These are phyloP conservation scores for Kwoniella europaea DNA, from an alignment of 768 basidiomycete genomes.

Conservation along the genomic window DNA sequence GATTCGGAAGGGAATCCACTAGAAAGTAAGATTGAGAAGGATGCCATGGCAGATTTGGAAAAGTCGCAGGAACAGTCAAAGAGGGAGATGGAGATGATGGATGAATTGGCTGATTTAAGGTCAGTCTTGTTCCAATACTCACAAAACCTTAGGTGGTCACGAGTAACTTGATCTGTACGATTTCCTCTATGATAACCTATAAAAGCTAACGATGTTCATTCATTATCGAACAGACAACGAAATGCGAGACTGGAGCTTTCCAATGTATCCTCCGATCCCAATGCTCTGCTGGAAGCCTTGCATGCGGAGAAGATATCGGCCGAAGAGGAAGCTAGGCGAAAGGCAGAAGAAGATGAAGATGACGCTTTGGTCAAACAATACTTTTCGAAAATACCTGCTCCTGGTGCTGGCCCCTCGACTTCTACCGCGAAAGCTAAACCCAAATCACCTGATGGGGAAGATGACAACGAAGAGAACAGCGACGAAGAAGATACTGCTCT, in stretches of 20 bases:
- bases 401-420: slow-evolving; percentile 16
- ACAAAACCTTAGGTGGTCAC: slow-evolving; percentile 46
- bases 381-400: slow-evolving; percentile 71
- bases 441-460: slow-evolving; percentile 27
- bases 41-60: slow-evolving; percentile 97
- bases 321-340: slow-evolving; percentile 70
- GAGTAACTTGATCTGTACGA: too few relatives aligned
- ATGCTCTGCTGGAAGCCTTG: slow-evolving; percentile 61
- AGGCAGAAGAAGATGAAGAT: slow-evolving; percentile 83
- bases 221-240: slow-evolving; percentile 58
- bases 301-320: slow-evolving; percentile 65
- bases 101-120: slow-evolving; percentile 80
- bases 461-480: slow-evolving; percentile 24
- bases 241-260: slow-evolving; percentile 78
- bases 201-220: neutral
- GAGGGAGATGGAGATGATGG: slow-evolving; percentile 97
- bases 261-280: slow-evolving; percentile 69
- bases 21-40: slow-evolving; percentile 73
- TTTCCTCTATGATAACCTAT: neutral
- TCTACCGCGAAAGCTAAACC: slow-evolving; percentile 45
- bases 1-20: slow-evolving; percentile 57
- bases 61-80: slow-evolving; percentile 89
- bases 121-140: slow-evolving; percentile 12
- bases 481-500: slow-evolving; percentile 27
- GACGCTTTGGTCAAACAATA: slow-evolving; percentile 85